Conservation (phyloP, 805 yeast genomes). For the Wickerhamiella brachini region DNA sequence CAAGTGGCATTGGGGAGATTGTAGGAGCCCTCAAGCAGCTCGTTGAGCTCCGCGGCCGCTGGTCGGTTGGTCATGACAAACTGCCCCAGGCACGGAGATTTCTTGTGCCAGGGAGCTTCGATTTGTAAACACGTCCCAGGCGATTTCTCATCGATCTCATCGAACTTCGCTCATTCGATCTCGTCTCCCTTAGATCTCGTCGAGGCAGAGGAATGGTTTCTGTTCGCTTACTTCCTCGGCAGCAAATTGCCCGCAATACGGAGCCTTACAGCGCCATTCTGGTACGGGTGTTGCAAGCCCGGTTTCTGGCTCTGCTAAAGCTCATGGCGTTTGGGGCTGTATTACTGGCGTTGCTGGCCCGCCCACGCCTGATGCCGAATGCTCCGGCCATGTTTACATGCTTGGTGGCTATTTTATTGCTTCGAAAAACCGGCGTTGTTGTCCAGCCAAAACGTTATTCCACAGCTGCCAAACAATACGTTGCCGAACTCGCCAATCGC, state of each 20-base stretch:
- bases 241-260: slow-evolving; percentile 7
- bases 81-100: not conserved
- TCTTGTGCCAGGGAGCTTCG: too few relatives aligned
- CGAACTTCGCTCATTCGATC: too few relatives aligned
- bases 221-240: slow-evolving; percentile 14
- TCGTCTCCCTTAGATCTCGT: too few relatives aligned
- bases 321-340: not conserved
- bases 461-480: not conserved
- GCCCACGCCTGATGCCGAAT: not conserved
- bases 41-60: slow-evolving; percentile 37
- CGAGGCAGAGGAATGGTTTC: not conserved
- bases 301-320: slow-evolving; percentile 3
- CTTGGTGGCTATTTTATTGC: not conserved
- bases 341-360: not conserved
- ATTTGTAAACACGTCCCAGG: too few relatives aligned
- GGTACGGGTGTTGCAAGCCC: slow-evolving; percentile 5
- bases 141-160: too few relatives aligned
- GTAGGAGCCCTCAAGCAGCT: slow-evolving; percentile 61
- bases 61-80: slow-evolving; percentile 10
- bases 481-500: not conserved
- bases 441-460: not conserved
- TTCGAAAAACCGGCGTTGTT: not conserved
- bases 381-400: not conserved
- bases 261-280: slow-evolving; percentile 9
- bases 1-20: slow-evolving; percentile 53